Conservation (phyloP, 1,139 yeast species). For the Arxiozyma slooffiae region DNA sequence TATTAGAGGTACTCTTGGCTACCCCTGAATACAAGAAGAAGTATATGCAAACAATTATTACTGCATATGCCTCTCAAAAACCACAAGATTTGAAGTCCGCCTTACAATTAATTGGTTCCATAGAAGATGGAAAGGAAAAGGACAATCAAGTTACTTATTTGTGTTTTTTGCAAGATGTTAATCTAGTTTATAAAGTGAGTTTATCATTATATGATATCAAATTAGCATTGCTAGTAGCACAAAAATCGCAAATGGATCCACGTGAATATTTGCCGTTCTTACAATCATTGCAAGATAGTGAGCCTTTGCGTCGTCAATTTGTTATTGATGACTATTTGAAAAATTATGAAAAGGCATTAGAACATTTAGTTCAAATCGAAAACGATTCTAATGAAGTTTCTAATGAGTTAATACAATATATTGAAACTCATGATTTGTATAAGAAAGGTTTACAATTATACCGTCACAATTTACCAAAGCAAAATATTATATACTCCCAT, state of each 20-base stretch:
- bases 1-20: slow-evolving; percentile 45
- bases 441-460: slow-evolving; percentile 56
- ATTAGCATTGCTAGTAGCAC: slow-evolving; percentile 76
- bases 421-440: slow-evolving; percentile 65
- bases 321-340: slow-evolving; percentile 73
- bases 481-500: slow-evolving; percentile 43
- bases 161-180: slow-evolving; percentile 86
- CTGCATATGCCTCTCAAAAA: slow-evolving; percentile 84
- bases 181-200: slow-evolving; percentile 67
- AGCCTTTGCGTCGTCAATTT: slow-evolving; percentile 58
- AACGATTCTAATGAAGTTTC: slow-evolving; percentile 34
- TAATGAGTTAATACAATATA: slow-evolving; percentile 59
- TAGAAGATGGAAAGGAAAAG: slow-evolving; percentile 40
- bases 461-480: slow-evolving; percentile 48
- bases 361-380: slow-evolving; percentile 49
- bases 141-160: slow-evolving; percentile 68
- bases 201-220: slow-evolving; percentile 76
- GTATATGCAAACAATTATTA: slow-evolving; percentile 69
- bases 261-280: slow-evolving; percentile 91
- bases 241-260: slow-evolving; percentile 95
- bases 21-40: slow-evolving; percentile 44
- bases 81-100: slow-evolving; percentile 83
- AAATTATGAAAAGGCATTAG: slow-evolving; percentile 57
- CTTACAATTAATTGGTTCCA: slow-evolving; percentile 47
- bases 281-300: slow-evolving; percentile 63